These are phyloP conservation scores for Clonostachys rosea DNA, from an alignment of 2,329 filamentous ascomycete species.

Conservation along the genomic window DNA sequence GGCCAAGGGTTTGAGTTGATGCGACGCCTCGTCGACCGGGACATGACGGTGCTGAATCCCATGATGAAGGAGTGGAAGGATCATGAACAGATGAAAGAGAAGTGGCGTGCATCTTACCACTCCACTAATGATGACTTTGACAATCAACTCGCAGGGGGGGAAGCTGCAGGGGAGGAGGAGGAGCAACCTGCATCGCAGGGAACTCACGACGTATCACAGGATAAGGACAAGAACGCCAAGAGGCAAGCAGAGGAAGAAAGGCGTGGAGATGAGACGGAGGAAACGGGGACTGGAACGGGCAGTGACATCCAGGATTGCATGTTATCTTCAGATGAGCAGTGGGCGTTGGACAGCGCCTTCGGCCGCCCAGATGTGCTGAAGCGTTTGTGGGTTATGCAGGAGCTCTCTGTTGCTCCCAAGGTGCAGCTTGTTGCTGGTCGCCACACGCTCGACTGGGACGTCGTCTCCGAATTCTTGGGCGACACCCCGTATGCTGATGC, in stretches of 20 bases:
- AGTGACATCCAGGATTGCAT: not conserved
- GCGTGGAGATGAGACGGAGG: not conserved
- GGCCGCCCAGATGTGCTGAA: not conserved
- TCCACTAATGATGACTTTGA: too few relatives aligned
- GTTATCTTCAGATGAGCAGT: not conserved
- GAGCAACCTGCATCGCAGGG: too few relatives aligned
- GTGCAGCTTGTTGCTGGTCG: conserved; percentile 1
- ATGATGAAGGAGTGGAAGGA: not conserved
- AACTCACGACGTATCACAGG: too few relatives aligned
- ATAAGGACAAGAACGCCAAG: too few relatives aligned
- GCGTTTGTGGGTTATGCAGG: not conserved
- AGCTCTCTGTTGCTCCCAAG: not conserved
- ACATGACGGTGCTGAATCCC: not conserved
- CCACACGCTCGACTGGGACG: conserved; percentile 1
- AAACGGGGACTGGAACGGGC: not conserved
- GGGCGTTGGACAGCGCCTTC: not conserved
- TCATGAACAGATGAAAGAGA: too few relatives aligned
- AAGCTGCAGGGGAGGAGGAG: too few relatives aligned
- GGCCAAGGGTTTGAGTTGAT: not conserved
- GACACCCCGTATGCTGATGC: conserved; percentile 1
- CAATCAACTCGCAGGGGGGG: too few relatives aligned
- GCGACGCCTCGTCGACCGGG: not conserved
- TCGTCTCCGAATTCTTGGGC: not conserved
- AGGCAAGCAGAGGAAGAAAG: too few relatives aligned
- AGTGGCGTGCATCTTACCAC: not conserved